Conservation (phyloP, 257 asterid genomes). For the Salvia rosmarinus region DNA sequence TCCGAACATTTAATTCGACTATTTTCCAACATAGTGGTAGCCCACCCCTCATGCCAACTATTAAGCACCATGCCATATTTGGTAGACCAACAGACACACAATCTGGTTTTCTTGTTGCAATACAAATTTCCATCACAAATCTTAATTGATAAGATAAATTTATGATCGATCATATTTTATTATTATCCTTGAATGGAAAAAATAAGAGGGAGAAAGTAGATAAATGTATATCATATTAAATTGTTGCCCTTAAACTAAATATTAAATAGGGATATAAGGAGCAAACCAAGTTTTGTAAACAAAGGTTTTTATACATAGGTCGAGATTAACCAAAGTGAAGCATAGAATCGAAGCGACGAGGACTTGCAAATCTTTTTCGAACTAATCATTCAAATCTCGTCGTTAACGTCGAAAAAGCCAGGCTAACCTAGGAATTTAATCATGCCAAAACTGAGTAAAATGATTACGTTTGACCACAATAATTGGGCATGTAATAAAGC, state of each 20-base stretch:
- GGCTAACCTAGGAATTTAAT: slow-evolving; percentile 32
- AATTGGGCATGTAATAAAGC: slow-evolving; percentile 1
- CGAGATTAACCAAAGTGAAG: background rate
- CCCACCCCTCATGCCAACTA: slow-evolving; percentile 28
- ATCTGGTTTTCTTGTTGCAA: background rate
- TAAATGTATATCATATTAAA: too few species aligned
- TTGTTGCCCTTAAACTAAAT: too few species aligned
- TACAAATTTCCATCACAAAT: background rate
- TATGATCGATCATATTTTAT: too few species aligned
- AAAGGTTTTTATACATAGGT: too few species aligned
- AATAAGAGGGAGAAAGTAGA: too few species aligned
- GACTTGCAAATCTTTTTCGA: background rate
- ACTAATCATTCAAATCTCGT: slow-evolving; percentile 25
- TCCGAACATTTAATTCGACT: background rate
- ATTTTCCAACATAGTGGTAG: background rate
- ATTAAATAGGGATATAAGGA: too few species aligned
- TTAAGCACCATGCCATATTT: slow-evolving; percentile 24
- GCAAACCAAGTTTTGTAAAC: too few species aligned
- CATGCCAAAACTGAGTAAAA: slow-evolving; percentile 18
- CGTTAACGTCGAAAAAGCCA: slow-evolving; percentile 9
- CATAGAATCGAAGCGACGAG: background rate
- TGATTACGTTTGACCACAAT: slow-evolving; percentile 31
- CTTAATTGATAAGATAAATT: too few species aligned
- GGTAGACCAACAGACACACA: slow-evolving; percentile 33
- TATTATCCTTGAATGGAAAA: too few species aligned